Evolutionary conservation across 495 filamentous ascomycete species (phyloP).

Genomic region (Halenospora varia): DNA sequence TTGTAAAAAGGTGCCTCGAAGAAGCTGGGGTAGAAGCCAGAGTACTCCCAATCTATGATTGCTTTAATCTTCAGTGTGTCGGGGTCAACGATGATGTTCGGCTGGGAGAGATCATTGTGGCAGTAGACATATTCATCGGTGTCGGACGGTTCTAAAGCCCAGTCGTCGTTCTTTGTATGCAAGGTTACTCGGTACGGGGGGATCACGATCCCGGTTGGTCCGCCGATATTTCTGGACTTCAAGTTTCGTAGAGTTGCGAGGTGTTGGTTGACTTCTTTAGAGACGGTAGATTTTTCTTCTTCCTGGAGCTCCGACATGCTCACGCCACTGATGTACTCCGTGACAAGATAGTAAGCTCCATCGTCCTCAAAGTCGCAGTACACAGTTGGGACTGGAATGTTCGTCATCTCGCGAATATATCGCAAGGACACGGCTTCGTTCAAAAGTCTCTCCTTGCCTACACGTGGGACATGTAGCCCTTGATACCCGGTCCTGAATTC

Average conservation of each 20-base stretch:
- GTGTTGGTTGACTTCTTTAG: not conserved
- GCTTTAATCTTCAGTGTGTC: conserved; percentile 29
- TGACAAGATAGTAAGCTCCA: conserved; percentile 5
- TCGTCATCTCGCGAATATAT: conserved; percentile 5
- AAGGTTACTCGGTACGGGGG: conserved; percentile 4
- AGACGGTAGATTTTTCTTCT: not conserved
- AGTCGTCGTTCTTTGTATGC: not conserved
- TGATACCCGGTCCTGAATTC: not conserved
- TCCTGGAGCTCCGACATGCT: not conserved
- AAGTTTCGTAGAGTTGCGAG: conserved; percentile 4
- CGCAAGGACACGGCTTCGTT: conserved; percentile 11
- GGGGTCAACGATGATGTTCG: conserved; percentile 32
- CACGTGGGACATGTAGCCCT: not conserved
- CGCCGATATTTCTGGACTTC: conserved; percentile 5
- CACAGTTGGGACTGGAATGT: conserved; percentile 12
- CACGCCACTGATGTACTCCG: conserved; percentile 10
- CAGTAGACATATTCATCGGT: conserved; percentile 28
- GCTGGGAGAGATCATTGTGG: conserved; percentile 31
- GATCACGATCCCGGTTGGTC: conserved; percentile 4
- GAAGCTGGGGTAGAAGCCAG: conserved; percentile 29
- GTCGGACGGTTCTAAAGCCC: not conserved
- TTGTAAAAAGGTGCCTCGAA: conserved; percentile 10
- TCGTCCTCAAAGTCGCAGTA: conserved; percentile 5
- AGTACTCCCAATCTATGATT: conserved; percentile 36
- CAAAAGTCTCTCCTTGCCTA: not conserved